Evolutionary conservation across 805 yeast species (phyloP).

Genomic region (Yueomyces sp.): DNA sequence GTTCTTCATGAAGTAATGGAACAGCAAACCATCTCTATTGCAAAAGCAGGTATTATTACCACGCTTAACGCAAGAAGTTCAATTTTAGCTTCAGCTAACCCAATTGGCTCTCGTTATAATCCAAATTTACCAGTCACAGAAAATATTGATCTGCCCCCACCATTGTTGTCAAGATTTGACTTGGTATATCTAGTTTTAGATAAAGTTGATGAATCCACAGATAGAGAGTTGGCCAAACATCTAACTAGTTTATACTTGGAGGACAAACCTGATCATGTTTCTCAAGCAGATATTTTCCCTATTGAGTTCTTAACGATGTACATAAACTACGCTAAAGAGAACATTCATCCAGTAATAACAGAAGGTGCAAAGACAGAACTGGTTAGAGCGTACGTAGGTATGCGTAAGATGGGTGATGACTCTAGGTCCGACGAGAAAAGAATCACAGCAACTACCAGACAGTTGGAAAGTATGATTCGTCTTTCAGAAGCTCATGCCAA

Average conservation of each 20-base stretch:
- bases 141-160: slow-evolving; percentile 94
- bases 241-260: slow-evolving; percentile 85
- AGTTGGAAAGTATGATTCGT: slow-evolving; percentile 90
- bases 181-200: slow-evolving; percentile 85
- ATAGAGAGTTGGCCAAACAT: slow-evolving; percentile 79
- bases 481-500: slow-evolving; percentile 94
- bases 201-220: slow-evolving; percentile 76
- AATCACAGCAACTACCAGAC: slow-evolving; percentile 96
- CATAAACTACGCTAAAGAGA: slow-evolving; percentile 88
- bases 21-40: slow-evolving; percentile 95
- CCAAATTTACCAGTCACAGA: slow-evolving; percentile 91
- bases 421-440: slow-evolving; percentile 73
- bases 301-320: slow-evolving; percentile 79
- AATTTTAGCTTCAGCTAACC: slow-evolving; percentile 91
- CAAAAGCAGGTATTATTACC: slow-evolving; percentile 96
- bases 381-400: slow-evolving; percentile 78
- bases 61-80: slow-evolving; percentile 95
- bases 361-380: slow-evolving; percentile 72
- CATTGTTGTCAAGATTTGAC: slow-evolving; percentile 87
- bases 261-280: slow-evolving; percentile 65
- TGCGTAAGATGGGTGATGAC: slow-evolving; percentile 92
- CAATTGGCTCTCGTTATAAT: slow-evolving; percentile 89
- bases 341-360: slow-evolving; percentile 66
- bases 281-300: slow-evolving; percentile 59
- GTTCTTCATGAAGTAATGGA: slow-evolving; percentile 98